Base-by-base conservation (phyloP, 352 stramenopile genomes). In the Pythium myriotylum region DNA sequence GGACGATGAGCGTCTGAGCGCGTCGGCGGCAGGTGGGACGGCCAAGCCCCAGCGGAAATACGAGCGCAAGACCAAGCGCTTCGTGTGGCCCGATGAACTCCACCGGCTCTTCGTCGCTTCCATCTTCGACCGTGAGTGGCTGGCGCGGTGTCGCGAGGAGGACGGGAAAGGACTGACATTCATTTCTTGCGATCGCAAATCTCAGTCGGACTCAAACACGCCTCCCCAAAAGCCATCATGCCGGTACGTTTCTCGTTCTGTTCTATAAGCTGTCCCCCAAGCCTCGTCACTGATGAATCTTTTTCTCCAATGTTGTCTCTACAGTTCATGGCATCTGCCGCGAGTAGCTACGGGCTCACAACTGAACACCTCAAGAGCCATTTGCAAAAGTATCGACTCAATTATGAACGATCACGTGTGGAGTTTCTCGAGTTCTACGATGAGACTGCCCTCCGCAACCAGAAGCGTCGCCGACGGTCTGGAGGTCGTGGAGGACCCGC, bases 291-390 rank as follows among this genome's bases (percentile, higher is more conserved):
- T 32, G 37, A 20, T 20, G 13, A 43, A 43, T 20, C 37, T 43
- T 43, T 43, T 43, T 43, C n/a, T n/a, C 13, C 4, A 14, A 14
- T 16, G 13, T 6, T 33, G 45, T 46, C 19, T 7, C 24, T 57
- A 12, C 59, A 89, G 81, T 65, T 93, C 20, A 93, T 95, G 84
- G 79, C 79, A 14, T 67, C 67, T 2, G 73, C 82, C 48, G 82
- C 76, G 35, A 71, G 68, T 0, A 72, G 77, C 49, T 61, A 73
- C 20, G 82, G 80, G 14, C 75, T 92, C 41, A 94, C 86, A 37
- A 94, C 86, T 23, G 86, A 92, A 59, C 86, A 93, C 32, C 72
- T 95, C 29, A 95, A 95, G 74, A 92, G 81, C 45, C 86, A 95
- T 66, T 46, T 95, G 66, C 86, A 95, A 58, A 95, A 95, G 67